Evolutionary conservation across 768 basidiomycete genomes (phyloP).

Genomic region (Psilocybe azurescens): DNA sequence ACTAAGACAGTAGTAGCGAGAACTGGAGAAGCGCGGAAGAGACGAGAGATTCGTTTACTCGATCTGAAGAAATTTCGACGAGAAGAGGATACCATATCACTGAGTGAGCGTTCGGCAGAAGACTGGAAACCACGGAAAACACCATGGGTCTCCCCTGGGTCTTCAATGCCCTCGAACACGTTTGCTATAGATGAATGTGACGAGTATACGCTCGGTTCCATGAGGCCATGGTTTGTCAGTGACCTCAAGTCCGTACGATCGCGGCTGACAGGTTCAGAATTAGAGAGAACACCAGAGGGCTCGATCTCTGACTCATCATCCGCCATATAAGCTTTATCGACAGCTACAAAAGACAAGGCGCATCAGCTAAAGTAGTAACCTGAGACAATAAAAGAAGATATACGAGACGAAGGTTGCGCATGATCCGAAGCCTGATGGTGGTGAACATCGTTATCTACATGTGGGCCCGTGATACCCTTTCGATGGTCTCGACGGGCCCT

Average conservation of each 20-base stretch:
- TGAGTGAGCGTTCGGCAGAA: background rate
- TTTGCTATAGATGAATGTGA: background rate
- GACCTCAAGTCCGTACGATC: background rate
- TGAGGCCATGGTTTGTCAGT: too few relatives aligned
- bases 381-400: background rate
- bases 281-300: background rate
- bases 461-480: background rate
- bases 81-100: background rate
- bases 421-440: background rate
- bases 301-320: constrained; percentile 5
- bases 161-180: background rate
- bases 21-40: background rate
- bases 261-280: background rate
- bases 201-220: background rate
- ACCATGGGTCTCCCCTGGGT: background rate
- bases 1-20: background rate
- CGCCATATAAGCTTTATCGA: background rate
- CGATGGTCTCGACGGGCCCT: background rate
- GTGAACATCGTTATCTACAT: background rate
- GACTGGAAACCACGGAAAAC: background rate
- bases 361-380: background rate
- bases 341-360: background rate
- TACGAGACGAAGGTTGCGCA: background rate
- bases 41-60: background rate
- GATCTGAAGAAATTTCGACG: background rate